A percentile compares a stretch with the other conserved stretches of the same genome.
Conservation (phyloP, 2,329 filamentous ascomycete genomes). For the Rhinocladiella similis region DNA sequence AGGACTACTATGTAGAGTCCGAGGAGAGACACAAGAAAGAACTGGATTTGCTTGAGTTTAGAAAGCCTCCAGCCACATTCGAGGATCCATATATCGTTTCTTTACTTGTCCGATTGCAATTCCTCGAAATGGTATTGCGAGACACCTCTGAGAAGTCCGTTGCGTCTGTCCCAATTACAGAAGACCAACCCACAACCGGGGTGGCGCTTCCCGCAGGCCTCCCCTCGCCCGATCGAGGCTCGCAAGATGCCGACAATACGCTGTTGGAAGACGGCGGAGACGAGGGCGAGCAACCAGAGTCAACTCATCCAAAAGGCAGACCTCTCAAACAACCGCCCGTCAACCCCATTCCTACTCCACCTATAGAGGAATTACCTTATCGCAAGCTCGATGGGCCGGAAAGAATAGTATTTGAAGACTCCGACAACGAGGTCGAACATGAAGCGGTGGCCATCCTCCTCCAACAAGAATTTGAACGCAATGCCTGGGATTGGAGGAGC, state of each 20-base stretch:
- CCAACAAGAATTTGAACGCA: slow-evolving; percentile 39
- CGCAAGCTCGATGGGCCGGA: slow-evolving; percentile 44
- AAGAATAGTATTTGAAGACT: slow-evolving; percentile 46
- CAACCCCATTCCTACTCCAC: slow-evolving; percentile 35
- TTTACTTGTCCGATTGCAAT: slow-evolving; percentile 44
- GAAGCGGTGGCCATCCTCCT: slow-evolving; percentile 42
- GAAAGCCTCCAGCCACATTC: slow-evolving; percentile 44
- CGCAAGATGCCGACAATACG: slow-evolving; percentile 30
- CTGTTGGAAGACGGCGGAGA: slow-evolving; percentile 4
- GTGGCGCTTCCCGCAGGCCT: slow-evolving; percentile 25
- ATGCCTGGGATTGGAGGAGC: slow-evolving; percentile 38
- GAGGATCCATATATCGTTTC: slow-evolving; percentile 44
- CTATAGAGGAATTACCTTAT: slow-evolving; percentile 48
- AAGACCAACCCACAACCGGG: slow-evolving; percentile 40
- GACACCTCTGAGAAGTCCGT: slow-evolving; percentile 29
- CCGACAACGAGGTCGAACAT: slow-evolving; percentile 44
- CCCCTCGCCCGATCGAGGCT: slow-evolving; percentile 23
- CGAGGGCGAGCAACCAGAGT: slow-evolving; percentile 7
- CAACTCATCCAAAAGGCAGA: slow-evolving; percentile 23
- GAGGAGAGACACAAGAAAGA: slow-evolving; percentile 47
- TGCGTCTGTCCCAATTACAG: slow-evolving; percentile 42
- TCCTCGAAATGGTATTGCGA: slow-evolving; percentile 44
- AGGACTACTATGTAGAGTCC: slow-evolving; percentile 48
- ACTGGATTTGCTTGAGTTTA: slow-evolving; percentile 42
- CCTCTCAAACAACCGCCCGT: slow-evolving; percentile 26